Evolutionary conservation across 2,329 filamentous ascomycete species (phyloP), one percentile per base, ranked within the genome.

Genomic region (Orbilia blumenaviensis): DNA sequence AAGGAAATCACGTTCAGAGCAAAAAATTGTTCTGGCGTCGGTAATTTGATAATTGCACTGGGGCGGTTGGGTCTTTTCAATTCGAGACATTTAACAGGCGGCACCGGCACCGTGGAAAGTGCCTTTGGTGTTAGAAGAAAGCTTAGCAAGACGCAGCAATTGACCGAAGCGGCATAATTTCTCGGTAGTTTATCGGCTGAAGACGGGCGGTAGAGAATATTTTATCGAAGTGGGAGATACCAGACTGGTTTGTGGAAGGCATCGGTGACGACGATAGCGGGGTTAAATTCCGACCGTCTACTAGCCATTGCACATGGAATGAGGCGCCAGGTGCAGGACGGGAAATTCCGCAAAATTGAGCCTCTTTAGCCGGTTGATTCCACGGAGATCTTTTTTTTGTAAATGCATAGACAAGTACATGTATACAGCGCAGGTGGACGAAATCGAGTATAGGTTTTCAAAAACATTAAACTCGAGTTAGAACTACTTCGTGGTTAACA

Each of bases 51-150:
- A n/a, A n/a, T n/a, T n/a, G n/a, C 48, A 52, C 58, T 12, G 29
- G 44, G 27, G 41, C 44, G 58, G 56, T 58, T 67, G 14, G 48
- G 27, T 44, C 27, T 14, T 41, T 18, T 67, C 52, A 60, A 61
- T 67, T 52, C 62, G 56, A 71, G 66, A 71, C 56, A 27, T 68
- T 71, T 61, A 73, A 74, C 44, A 74, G 69, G 61, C 52, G 52
- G 62, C 60, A 66, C 52, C 69, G 46, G 23, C 38, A 38, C 29
- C 25, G 16, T 66, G 69, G 69, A 25, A 62, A 62, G 52, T 54
- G 34, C 52, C 52, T 50, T 61, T 18, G n/a, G 38, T 34, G 25
- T 14, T 10, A 25, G 38, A 42, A n/a, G 36, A 25, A 46, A 21
- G 18, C 18, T n/a, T n/a, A n/a, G n/a, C n/a, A n/a, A n/a, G n/a